These are phyloP conservation scores for Coprinopsis sp. DNA, from an alignment of 768 basidiomycete species.

Conservation along the genomic window DNA sequence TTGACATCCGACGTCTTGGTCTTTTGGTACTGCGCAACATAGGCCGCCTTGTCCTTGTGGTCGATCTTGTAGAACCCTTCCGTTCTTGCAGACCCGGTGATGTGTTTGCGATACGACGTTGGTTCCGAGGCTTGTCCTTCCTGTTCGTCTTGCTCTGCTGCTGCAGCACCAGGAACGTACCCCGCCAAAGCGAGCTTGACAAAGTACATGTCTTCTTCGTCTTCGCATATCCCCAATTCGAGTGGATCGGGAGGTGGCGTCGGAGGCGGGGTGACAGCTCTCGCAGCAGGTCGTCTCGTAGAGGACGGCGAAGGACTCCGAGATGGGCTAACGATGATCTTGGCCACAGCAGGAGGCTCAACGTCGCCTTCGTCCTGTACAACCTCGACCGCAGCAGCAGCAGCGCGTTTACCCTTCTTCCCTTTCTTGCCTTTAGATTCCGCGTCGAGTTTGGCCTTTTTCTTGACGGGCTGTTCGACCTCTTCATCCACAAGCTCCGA, in stretches of 20 bases:
- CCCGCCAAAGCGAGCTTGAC: slow-evolving; percentile 56
- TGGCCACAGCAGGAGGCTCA: slow-evolving; percentile 44
- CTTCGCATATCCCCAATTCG: slow-evolving; percentile 59
- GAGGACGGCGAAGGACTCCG: slow-evolving; percentile 44
- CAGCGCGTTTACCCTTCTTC: slow-evolving; percentile 13
- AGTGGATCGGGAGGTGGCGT: slow-evolving; percentile 52
- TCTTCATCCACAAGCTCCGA: slow-evolving; percentile 33
- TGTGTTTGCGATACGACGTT: slow-evolving; percentile 66
- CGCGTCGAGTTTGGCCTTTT: slow-evolving; percentile 35
- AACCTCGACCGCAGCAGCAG: slow-evolving; percentile 20
- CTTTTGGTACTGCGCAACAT: slow-evolving; percentile 86
- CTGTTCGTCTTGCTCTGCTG: slow-evolving; percentile 14
- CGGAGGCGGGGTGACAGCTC: slow-evolving; percentile 36
- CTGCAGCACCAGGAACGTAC: slow-evolving; percentile 20
- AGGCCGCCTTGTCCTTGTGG: slow-evolving; percentile 84
- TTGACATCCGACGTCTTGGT: slow-evolving; percentile 37
- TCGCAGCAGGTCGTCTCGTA: slow-evolving; percentile 28
- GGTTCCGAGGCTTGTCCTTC: slow-evolving; percentile 29
- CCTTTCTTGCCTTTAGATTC: slow-evolving; percentile 31
- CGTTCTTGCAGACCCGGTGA: slow-evolving; percentile 84
- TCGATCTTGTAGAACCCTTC: slow-evolving; percentile 97
- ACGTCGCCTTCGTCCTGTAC: slow-evolving; percentile 32
- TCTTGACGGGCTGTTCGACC: slow-evolving; percentile 35
- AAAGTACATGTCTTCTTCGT: slow-evolving; percentile 89
- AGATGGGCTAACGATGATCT: slow-evolving; percentile 46